A percentile compares a stretch with the other conserved stretches of the same genome.
Conservation (phyloP, 768 basidiomycete species). For the Hortiboletus campestris region DNA sequence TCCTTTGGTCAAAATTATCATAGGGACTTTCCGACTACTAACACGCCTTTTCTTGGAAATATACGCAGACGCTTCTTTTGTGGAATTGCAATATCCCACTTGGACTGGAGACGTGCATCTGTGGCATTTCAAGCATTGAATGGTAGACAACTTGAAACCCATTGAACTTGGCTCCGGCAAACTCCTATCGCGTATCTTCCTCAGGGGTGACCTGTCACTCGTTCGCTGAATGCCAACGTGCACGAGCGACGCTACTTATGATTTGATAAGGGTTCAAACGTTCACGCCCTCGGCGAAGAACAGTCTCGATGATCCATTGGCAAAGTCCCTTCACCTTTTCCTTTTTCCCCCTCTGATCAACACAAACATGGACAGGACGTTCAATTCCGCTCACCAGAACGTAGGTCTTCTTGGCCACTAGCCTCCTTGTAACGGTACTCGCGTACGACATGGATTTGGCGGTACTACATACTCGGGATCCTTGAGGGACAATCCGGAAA, state of each 20-base stretch:
- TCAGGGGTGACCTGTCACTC: too few species aligned
- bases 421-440: constrained; percentile 44
- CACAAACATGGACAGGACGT: neutral
- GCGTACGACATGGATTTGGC: constrained; percentile 35
- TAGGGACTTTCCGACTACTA: too few species aligned
- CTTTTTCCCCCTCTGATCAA: neutral
- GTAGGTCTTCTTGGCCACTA: constrained; percentile 53
- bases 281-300: too few species aligned
- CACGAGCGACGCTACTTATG: neutral
- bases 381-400: constrained; percentile 40
- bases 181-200: too few species aligned
- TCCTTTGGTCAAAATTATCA: too few species aligned
- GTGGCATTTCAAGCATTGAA: neutral
- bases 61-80: too few species aligned
- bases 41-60: too few species aligned
- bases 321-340: neutral
- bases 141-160: too few species aligned
- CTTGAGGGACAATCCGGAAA: too few species aligned
- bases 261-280: neutral
- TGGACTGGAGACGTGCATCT: neutral
- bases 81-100: too few species aligned
- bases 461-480: constrained; percentile 41
- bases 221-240: neutral
- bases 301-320: too few species aligned
- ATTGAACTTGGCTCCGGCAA: too few species aligned